Evolutionary conservation across 179 eudicot genomes (phyloP).

Genomic region (Amaranthus tricolor): DNA sequence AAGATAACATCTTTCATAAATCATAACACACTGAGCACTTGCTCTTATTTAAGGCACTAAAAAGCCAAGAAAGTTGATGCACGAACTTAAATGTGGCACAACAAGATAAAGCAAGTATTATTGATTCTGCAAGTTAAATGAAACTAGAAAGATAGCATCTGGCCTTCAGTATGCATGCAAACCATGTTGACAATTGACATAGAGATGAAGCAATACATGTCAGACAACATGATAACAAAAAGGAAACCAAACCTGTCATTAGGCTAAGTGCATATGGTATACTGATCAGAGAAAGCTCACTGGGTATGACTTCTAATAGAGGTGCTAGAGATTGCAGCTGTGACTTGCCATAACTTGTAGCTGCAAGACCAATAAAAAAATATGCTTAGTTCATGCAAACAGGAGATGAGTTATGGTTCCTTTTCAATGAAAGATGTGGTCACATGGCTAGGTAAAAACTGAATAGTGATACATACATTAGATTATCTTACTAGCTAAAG

Average conservation of each 20-base stretch:
- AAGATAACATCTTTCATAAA: neutral
- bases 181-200: neutral
- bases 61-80: neutral
- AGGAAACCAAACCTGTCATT: conserved; percentile 45
- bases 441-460: neutral
- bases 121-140: neutral
- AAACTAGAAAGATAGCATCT: neutral
- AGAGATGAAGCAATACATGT: neutral
- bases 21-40: neutral
- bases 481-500: neutral
- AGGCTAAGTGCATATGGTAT: conserved; percentile 44
- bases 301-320: conserved; percentile 43
- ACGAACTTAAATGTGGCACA: neutral
- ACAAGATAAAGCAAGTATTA: neutral
- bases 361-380: conserved; percentile 37
- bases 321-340: conserved; percentile 46
- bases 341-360: conserved; percentile 60
- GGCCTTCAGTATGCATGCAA: neutral
- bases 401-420: neutral
- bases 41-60: neutral
- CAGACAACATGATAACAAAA: neutral
- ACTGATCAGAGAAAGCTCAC: conserved; percentile 34
- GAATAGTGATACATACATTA: too few relatives aligned
- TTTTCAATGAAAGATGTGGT: neutral
- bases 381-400: conserved; percentile 11